A percentile compares a stretch with the other conserved stretches of the same genome.
Conservation (phyloP, 805 yeast species). For the Kurtzmaniella fragi region DNA sequence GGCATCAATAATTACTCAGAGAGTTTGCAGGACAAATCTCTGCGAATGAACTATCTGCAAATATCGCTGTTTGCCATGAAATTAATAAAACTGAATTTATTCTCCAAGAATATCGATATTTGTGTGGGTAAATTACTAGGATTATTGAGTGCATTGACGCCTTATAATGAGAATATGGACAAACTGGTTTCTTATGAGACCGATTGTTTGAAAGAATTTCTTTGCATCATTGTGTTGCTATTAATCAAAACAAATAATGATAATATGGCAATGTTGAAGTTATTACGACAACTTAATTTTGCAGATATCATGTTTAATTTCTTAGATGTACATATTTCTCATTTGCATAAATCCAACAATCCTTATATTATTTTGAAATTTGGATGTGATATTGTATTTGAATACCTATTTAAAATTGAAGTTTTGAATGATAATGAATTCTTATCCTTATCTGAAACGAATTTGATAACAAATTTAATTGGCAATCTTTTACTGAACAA, state of each 20-base stretch:
- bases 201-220: constrained; percentile 26
- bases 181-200: constrained; percentile 12
- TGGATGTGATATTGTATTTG: constrained; percentile 36
- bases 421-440: constrained; percentile 32
- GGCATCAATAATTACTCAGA: constrained; percentile 2
- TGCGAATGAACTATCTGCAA: constrained; percentile 22
- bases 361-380: constrained; percentile 32
- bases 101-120: constrained; percentile 28
- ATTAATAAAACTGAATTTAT: constrained; percentile 32
- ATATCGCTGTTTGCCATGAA: constrained; percentile 30
- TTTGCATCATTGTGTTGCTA: constrained; percentile 28
- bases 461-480: constrained; percentile 24
- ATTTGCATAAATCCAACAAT: constrained; percentile 13
- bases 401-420: constrained; percentile 32
- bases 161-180: constrained; percentile 7
- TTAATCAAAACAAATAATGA: constrained; percentile 27
- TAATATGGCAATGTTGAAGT: background rate
- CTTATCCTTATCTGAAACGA: constrained; percentile 19
- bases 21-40: constrained; percentile 3
- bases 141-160: constrained; percentile 22
- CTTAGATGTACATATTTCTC: constrained; percentile 20
- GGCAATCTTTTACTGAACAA: constrained; percentile 27
- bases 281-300: constrained; percentile 11
- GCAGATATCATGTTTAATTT: constrained; percentile 25
- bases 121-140: constrained; percentile 37